phyloP scores from a whole-genome alignment of 164 flowering plant genomes.

The Amborella trichopoda region DNA sequence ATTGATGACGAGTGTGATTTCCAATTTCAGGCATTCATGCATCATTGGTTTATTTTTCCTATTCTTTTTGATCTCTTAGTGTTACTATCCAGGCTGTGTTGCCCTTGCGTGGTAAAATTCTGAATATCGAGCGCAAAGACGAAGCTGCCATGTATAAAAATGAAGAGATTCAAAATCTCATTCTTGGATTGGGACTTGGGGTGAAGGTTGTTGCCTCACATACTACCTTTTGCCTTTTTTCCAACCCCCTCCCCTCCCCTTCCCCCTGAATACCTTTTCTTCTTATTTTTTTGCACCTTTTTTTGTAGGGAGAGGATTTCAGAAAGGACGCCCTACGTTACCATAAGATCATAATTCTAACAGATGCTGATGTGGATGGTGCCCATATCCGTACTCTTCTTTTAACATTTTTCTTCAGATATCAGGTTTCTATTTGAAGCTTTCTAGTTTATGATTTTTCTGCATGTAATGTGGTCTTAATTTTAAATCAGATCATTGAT shows the following conservation, averaged over 20 bases:
- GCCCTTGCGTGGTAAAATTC: conserved; percentile 91
- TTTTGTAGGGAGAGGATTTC: conserved; percentile 84
- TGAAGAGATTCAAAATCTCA: conserved; percentile 88
- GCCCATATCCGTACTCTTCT: conserved; percentile 94
- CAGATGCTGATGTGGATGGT: conserved; percentile 99
- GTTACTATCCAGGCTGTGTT: conserved; percentile 80
- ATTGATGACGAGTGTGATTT: no score
- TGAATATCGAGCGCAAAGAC: conserved; percentile 81
- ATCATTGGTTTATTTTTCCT: no score
- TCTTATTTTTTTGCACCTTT: neutral
- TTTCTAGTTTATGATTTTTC: no score
- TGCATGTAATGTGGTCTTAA: no score
- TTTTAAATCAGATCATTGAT: no score
- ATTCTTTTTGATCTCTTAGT: no score
- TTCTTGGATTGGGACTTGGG: conserved; percentile 89
- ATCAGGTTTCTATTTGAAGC: conserved; percentile 90
- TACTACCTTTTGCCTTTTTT: conserved; percentile 2
- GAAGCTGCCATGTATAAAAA: conserved; percentile 97
- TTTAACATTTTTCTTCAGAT: conserved; percentile 92
- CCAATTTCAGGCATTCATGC: no score
- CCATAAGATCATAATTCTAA: conserved; percentile 87
- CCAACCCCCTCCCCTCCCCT: neutral
- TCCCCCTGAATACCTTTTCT: neutral
- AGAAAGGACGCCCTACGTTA: conserved; percentile 84
- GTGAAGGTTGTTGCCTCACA: conserved; percentile 50